Evolutionary conservation across 805 yeast species (phyloP), one percentile per base, ranked within the genome.

Genomic region (Lachancea sp.): DNA sequence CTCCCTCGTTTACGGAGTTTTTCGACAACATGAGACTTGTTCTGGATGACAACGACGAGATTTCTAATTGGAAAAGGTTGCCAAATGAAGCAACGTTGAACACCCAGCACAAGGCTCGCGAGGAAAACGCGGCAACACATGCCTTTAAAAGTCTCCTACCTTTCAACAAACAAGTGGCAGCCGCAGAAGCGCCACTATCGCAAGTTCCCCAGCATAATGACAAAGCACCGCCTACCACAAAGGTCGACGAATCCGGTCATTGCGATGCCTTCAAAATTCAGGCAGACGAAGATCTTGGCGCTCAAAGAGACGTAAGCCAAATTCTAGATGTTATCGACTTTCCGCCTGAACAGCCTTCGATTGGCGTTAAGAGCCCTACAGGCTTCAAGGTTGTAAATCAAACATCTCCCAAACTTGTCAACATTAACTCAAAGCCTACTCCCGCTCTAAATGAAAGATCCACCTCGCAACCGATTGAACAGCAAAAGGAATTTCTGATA

Each of bases 21-120:
- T 63, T 62, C 38, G 55, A 59, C 29, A 60, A 56, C 27, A 63
- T 62, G 58, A 46, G 63, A 34, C 33, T 56, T 4, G 62, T 63
- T 5, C 46, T 63, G 15, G 67, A 60, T 49, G 62, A 58, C 16
- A 41, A 49, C 13, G 67, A 63, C 47, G 64, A 63, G 9, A 48
- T 49, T 13, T 60, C 58, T 35, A 63, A 62, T 41, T 63, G 67
- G 67, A 57, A 51, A 35, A 53, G 59, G 11, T 43, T 62, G 17
- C 49, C 60, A 1, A 53, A 58, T 19, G 59, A 59, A 9, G 37
- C 41, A 8, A 53, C 61, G 5, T 39, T 48, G 15, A 44, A 38
- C 16, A 16, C 32, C 8, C 22, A 25, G 19, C 30, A 25, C 8
- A 26, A 25, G 4, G 18, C 32, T 10, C 4, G 10, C 16, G 19